Base-by-base conservation (phyloP, 2,329 filamentous ascomycete genomes). In the Fusarium cyanostomum region DNA sequence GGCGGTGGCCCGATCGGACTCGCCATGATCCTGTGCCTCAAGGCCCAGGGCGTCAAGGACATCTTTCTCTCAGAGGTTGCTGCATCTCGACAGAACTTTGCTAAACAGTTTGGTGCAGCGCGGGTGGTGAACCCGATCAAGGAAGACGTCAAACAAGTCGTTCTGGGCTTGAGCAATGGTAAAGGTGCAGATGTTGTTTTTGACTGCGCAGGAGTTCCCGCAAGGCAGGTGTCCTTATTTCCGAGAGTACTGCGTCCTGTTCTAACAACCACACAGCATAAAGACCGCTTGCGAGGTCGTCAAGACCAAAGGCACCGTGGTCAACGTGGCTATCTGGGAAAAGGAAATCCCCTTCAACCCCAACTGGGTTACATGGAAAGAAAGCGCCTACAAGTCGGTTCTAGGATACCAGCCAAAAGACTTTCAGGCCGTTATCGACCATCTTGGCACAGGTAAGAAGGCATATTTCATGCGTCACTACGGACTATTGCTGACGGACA, bases 251-350 rank as follows among this genome's bases (percentile, higher is more conserved):
- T 10, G 15, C 3, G 7, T 15, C 3, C 2, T 1, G 2, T 13
- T 4, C 48, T 66, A 21, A 66, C 5, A 13, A 0, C 5, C 0
- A 2, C 1, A 6, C n/a, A 71, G 69, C 13, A 50, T 71, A 9
- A 71, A 71, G 10, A 59, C 61, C 8, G 85, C 74, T 65, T 84
- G 81, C 35, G 72, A 79, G 16, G 79, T 82, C 0, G 81, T 86
- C 3, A 78, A 80, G 44, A 78, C 80, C 0, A 78, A 82, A 31
- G 87, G 86, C 0, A 84, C 83, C 0, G 79, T 90, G 0, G 80
- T 89, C 3, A 89, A 89, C 59, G 81, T 89, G n/a, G 85, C 87
- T 0, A 84, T 89, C 4, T 89, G 85, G 85, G 85, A 87, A 67
- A 84, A 71, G 38, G 67, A 71, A 21, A 66, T 71, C 0, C 69